Evolutionary conservation across 805 yeast species (phyloP).

Genomic region (Yarrowia porcina): DNA sequence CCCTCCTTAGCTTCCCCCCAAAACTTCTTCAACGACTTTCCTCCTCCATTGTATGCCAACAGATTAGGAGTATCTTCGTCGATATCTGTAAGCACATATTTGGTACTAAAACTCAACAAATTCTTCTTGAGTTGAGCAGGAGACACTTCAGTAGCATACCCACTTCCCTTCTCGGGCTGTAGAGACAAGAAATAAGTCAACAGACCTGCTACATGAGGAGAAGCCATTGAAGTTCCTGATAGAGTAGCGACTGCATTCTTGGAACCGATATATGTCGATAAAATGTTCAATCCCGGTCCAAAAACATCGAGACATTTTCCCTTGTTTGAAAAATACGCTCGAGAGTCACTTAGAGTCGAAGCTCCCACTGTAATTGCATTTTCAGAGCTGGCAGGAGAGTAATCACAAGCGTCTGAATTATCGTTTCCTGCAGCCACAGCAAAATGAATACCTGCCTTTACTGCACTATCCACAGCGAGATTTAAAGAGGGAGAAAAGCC

Average conservation of each 20-base stretch:
- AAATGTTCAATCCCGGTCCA: conserved; percentile 56
- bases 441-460: conserved; percentile 53
- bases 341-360: conserved; percentile 44
- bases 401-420: conserved; percentile 52
- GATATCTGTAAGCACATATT: conserved; percentile 46
- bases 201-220: conserved; percentile 58
- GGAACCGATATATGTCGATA: conserved; percentile 55
- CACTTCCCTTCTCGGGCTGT: conserved; percentile 51
- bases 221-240: conserved; percentile 66
- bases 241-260: conserved; percentile 49
- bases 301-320: conserved; percentile 53
- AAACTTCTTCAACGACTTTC: conserved; percentile 50
- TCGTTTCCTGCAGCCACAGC: conserved; percentile 51
- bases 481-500: conserved; percentile 55
- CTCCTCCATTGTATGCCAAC: conserved; percentile 60
- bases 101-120: conserved; percentile 51
- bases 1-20: conserved; percentile 44
- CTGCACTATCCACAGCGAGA: conserved; percentile 57
- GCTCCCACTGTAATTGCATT: conserved; percentile 53
- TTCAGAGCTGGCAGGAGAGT: conserved; percentile 57
- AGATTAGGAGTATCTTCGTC: conserved; percentile 53
- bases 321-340: conserved; percentile 53
- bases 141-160: conserved; percentile 46
- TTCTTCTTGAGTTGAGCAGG: conserved; percentile 54
- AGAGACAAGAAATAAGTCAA: conserved; percentile 55